These are phyloP conservation scores for Podila horticola DNA, from an alignment of 192 early-diverging fungal species.

Conservation along the genomic window DNA sequence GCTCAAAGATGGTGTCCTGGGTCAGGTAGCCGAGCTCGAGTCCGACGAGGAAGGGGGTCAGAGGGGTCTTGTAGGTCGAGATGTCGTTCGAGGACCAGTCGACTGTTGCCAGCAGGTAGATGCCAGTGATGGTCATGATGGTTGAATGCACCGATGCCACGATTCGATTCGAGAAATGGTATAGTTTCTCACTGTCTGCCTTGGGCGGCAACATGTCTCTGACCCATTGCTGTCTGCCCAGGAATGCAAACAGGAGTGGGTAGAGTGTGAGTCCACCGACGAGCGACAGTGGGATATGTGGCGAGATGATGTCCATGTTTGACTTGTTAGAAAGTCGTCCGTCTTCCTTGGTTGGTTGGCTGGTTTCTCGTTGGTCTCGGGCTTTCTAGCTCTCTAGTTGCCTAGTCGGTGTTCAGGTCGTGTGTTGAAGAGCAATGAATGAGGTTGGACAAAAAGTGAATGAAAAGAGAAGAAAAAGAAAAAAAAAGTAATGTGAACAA, in stretches of 20 bases:
- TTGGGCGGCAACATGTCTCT: constrained; percentile 20
- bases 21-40: constrained; percentile 36
- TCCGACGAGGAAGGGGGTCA: constrained; percentile 37
- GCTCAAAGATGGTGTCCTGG: constrained; percentile 29
- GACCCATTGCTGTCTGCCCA: constrained; percentile 14
- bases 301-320: constrained; percentile 30
- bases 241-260: constrained; percentile 17
- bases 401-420: neutral
- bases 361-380: neutral
- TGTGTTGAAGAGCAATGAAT: neutral
- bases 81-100: constrained; percentile 36
- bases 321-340: neutral
- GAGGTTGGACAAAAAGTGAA: neutral
- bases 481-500: neutral
- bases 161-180: constrained; percentile 33
- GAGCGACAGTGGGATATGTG: constrained; percentile 32
- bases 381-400: neutral
- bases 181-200: constrained; percentile 15
- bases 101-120: constrained; percentile 17
- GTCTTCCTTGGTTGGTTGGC: neutral
- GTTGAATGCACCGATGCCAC: constrained; percentile 30
- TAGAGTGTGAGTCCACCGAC: constrained; percentile 29
- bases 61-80: constrained; percentile 18
- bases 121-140: constrained; percentile 18
- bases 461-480: neutral